Evolutionary conservation across 257 asterid species (phyloP).

Genomic region (Ocimum tenuiflorum): DNA sequence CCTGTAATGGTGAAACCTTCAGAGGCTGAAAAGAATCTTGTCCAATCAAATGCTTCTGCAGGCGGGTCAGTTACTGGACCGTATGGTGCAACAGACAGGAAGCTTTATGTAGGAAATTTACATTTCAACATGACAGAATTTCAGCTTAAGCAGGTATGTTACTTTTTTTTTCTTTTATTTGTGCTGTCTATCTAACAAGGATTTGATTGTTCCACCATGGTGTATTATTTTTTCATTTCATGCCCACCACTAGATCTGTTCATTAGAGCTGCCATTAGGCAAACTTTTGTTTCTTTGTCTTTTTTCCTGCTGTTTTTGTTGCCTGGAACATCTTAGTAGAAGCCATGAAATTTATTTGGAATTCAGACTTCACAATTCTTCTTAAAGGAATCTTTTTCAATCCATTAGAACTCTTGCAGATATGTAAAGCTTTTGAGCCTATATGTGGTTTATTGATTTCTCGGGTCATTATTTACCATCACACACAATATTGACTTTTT

Average conservation of each 20-base stretch:
- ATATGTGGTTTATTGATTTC: conserved; percentile 30
- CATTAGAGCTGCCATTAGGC: not conserved
- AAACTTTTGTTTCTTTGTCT: not conserved
- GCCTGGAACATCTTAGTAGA: not conserved
- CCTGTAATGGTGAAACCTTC: conserved; percentile 99
- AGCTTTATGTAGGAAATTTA: conserved; percentile 87
- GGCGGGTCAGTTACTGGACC: conserved; percentile 76
- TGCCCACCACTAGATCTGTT: not conserved
- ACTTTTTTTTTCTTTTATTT: not conserved
- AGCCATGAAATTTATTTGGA: not conserved
- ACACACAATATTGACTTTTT: not conserved
- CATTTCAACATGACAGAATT: conserved; percentile 92
- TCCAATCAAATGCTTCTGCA: conserved; percentile 67
- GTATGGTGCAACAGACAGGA: conserved; percentile 85
- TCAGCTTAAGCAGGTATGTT: conserved; percentile 83
- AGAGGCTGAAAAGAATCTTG: conserved; percentile 99
- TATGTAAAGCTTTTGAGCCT: conserved; percentile 61
- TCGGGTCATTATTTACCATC: not conserved
- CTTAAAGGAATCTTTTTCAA: not conserved
- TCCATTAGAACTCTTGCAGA: conserved; percentile 23
- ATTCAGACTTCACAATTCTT: not conserved
- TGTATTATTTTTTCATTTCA: not conserved
- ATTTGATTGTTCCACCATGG: not conserved
- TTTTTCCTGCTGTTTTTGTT: not conserved
- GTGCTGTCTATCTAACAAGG: conserved; percentile 1